Conservation (phyloP, 73 alveolate species). For the Paramecium octaurelia region DNA sequence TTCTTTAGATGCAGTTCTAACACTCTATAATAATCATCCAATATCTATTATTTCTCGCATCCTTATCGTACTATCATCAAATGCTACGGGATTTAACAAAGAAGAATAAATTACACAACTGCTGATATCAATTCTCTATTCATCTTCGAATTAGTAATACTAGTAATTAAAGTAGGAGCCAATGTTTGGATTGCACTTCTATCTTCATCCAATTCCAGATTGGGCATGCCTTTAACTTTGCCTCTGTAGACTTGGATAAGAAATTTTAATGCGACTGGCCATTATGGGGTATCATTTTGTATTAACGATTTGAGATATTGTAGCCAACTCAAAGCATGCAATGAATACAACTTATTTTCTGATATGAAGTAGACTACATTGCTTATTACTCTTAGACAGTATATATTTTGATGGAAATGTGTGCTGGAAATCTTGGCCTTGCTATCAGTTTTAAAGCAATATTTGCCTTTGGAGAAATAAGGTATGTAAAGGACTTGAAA, state of each 20-base stretch:
- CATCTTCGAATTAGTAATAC: not conserved
- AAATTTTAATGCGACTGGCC: not conserved
- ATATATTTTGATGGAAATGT: not conserved
- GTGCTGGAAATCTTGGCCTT: not conserved
- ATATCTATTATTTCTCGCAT: not conserved
- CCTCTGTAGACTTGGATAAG: not conserved
- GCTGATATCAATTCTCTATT: not conserved
- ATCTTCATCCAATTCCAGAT: constrained; percentile 6
- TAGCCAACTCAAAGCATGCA: constrained; percentile 1
- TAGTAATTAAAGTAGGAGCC: not conserved
- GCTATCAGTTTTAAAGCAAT: not conserved
- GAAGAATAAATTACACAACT: not conserved
- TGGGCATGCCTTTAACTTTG: not conserved
- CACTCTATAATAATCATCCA: not conserved
- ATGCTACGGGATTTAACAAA: not conserved
- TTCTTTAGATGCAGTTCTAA: not conserved
- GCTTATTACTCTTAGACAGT: not conserved
- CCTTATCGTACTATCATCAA: not conserved
- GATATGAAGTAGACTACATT: not conserved
- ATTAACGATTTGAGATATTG: constrained; percentile 11
- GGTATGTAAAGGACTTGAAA: not conserved
- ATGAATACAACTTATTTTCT: not conserved
- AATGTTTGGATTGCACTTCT: not conserved
- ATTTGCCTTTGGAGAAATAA: not conserved
- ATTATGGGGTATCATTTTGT: not conserved